Evolutionary conservation across 2,329 filamentous ascomycete genomes (phyloP), one percentile per base, ranked within the genome.

Genomic region (Alternaria incomplexa): DNA sequence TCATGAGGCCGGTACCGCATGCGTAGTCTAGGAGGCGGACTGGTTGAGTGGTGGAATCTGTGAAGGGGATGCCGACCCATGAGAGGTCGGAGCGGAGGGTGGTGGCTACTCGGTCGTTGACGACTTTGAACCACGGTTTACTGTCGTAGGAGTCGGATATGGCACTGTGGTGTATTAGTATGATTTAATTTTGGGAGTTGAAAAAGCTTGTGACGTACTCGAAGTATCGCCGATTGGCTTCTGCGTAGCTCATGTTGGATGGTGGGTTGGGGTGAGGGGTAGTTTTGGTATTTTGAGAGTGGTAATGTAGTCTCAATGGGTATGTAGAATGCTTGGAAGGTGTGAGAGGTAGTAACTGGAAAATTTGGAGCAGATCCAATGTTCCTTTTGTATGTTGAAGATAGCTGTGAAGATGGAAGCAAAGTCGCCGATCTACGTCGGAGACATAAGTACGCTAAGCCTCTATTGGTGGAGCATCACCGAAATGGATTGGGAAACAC

Each of bases 61-160:
- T 77, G 81, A 88, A 89, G 57, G 86, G 83, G 23, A 87, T 85
- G 45, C 88, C 89, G 61, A 92, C 86, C 82, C 91, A 91, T 56
- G 85, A 82, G 6, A 86, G 82, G 30, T 84, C 83, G 5, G 77
- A 77, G 64, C 83, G 82, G 13, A 91, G 82, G 67, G 87, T 83
- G 8, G 83, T 77, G 22, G 86, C 83, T n/a, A 92, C 80, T 68
- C 83, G 82, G 36, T 81, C 77, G 50, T 87, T 82, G 12, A 85
- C 83, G 70, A 85, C 85, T 54, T 83, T 82, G 67, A 88, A 88
- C 77, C 77, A 80, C 1, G 76, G 77, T 61, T 85, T 86, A 43
- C 78, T 73, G 69, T 91, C 88, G 71, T 90, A 90, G 3, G 79
- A 78, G 3, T 84, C 80, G 4, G 87, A 85, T 64, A 85, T 79